Base-by-base conservation (phyloP, 352 stramenopile genomes). In the Phytophthora citricola region DNA sequence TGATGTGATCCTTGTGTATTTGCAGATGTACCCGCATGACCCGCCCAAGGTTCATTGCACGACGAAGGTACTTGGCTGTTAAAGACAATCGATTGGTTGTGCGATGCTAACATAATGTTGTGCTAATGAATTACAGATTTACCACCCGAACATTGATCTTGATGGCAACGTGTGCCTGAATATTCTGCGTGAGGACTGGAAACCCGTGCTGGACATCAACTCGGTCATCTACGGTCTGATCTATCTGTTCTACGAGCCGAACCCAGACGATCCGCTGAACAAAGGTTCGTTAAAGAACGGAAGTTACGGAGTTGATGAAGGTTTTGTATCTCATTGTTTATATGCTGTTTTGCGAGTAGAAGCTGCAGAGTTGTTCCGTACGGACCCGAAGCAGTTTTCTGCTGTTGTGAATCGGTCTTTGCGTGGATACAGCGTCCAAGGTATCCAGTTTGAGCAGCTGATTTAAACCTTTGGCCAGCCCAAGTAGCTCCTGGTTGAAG, bases 161-260 rank as follows among this genome's bases (percentile, higher is more conserved):
- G 91, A 99, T 65, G 97, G 97, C 39, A 99, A 99, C 62, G 97
- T 99, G 58, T 99, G 97, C 80, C 79, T 99, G 32, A 98, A 98
- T 78, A 98, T 98, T 66, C 78, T 99, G 50, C 88, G 97, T 43
- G 97, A 99, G 69, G 97, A 99, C 89, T 99, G 97, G 97, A 99
- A 99, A 73, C 97, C 85, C 17, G 97, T 99, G 47, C 79, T 99
- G 63, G 97, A 99, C 81, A 99, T 99, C 76, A 99, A 99, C 81
- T 95, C 96, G 20, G 97, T 99, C 70, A 99, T 99, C 77, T 99
- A 99, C 80, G 96, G 97, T 46, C 79, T 99, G 44, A 99, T 99
- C 83, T 99, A 99, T 76, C 81, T 99, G 43, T 99, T 99, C 82
- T 99, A 99, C 79, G 97, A 99, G 74, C 97, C 97, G 36, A 99